phyloP scores from a whole-genome alignment of 192 early-diverging fungal genomes.

The Backusella liffmaniae region DNA sequence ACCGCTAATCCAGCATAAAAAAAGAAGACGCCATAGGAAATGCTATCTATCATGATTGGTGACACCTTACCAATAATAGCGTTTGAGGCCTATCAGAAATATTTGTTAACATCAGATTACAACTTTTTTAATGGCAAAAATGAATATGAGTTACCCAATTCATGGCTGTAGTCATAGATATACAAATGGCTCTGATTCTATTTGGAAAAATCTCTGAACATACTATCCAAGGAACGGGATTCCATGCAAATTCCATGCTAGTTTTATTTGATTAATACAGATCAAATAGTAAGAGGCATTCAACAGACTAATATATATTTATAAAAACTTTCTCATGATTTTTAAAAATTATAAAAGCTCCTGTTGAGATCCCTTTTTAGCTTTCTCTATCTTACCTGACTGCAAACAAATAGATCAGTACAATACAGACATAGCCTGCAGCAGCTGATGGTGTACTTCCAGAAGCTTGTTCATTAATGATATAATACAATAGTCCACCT shows the following conservation, averaged over 20 bases:
- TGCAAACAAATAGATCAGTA: conserved; percentile 11
- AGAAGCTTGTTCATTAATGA: neutral
- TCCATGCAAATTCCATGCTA: conserved; percentile 5
- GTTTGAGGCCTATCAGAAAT: neutral
- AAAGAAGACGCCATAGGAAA: neutral
- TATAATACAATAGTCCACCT: neutral
- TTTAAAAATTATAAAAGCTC: no score
- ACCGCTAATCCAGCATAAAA: neutral
- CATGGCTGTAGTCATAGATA: conserved; percentile 7
- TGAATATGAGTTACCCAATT: conserved; percentile 9
- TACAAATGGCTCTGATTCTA: conserved; percentile 6
- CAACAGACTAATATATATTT: no score
- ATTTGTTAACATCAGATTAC: neutral
- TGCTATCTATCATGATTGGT: neutral
- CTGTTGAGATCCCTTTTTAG: no score
- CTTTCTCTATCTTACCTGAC: neutral
- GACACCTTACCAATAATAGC: conserved; percentile 15
- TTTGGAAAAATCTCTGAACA: conserved; percentile 13
- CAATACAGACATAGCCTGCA: neutral
- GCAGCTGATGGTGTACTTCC: neutral
- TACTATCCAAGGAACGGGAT: neutral
- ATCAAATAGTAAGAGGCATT: neutral
- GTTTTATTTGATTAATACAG: neutral
- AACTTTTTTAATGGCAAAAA: neutral
- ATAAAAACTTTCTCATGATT: no score